A percentile compares a stretch with the other conserved stretches of the same genome.
phyloP scores from a whole-genome alignment of 2,329 filamentous ascomycete species.

The Sporothrix brasiliensis region DNA sequence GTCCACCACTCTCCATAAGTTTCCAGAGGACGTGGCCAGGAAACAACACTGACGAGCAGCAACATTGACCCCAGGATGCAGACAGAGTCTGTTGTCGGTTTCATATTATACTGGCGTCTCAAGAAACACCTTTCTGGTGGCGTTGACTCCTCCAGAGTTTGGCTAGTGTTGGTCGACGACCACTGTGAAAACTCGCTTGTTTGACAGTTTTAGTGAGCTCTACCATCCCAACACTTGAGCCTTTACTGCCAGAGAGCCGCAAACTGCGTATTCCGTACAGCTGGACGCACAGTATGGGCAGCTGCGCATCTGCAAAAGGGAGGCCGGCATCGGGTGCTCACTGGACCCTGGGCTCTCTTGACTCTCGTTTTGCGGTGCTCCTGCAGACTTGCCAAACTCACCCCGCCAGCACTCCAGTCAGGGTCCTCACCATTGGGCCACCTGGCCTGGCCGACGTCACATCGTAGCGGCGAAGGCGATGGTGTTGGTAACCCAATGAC shows the following conservation, averaged over 20 bases:
- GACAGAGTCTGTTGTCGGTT: not conserved
- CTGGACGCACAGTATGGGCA: constrained; percentile 1
- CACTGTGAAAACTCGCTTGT: not conserved
- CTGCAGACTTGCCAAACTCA: not conserved
- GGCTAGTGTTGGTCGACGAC: not conserved
- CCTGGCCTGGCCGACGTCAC: constrained; percentile 1
- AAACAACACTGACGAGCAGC: constrained; percentile 7
- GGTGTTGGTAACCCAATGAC: not conserved
- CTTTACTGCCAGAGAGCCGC: not conserved
- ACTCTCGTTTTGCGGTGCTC: constrained; percentile 20
- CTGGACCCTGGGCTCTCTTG: constrained; percentile 20
- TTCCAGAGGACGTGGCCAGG: not conserved
- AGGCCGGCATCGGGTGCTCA: constrained; percentile 14
- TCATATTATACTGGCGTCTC: not conserved
- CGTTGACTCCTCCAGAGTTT: not conserved
- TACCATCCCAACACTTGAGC: not conserved
- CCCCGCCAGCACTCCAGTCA: not conserved
- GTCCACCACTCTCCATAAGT: not conserved
- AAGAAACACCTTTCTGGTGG: not conserved
- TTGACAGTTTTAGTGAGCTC: not conserved
- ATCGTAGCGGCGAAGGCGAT: constrained; percentile 14
- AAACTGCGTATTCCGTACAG: not conserved
- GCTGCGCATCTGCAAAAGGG: not conserved
- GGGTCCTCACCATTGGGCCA: constrained; percentile 21
- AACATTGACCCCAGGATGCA: not conserved